Evolutionary conservation across 2,329 filamentous ascomycete genomes (phyloP).

Genomic region (Didymella glomerata): DNA sequence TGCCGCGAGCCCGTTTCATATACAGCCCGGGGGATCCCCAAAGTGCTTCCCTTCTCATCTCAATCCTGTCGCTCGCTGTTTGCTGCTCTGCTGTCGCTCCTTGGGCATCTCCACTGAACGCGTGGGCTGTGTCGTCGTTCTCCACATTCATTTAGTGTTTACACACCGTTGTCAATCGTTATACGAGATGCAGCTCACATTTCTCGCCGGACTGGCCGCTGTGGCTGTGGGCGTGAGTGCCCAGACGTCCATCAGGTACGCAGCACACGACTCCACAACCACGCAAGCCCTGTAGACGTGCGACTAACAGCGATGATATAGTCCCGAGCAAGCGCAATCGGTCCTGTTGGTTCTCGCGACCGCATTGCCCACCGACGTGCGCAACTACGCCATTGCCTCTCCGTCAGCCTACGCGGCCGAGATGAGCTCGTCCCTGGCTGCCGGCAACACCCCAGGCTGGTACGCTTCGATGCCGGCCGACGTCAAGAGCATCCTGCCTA

Average conservation of each 20-base stretch:
- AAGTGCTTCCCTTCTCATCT: conserved; percentile 29
- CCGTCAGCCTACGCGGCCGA: conserved; percentile 52
- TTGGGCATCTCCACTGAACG: conserved; percentile 24
- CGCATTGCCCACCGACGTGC: conserved; percentile 54
- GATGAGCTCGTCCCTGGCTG: conserved; percentile 55
- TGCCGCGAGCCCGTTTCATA: conserved; percentile 37
- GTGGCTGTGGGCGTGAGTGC: conserved; percentile 42
- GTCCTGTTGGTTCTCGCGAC: conserved; percentile 55
- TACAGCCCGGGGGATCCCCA: conserved; percentile 33
- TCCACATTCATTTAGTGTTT: conserved; percentile 37
- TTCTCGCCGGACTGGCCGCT: conserved; percentile 40
- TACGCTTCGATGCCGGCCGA: conserved; percentile 56
- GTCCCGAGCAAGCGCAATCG: conserved; percentile 44
- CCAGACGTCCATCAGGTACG: conserved; percentile 37
- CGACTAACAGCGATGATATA: conserved; percentile 26
- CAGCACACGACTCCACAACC: conserved; percentile 19
- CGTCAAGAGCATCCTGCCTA: conserved; percentile 55
- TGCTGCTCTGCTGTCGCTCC: conserved; percentile 23
- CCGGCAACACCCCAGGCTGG: conserved; percentile 56
- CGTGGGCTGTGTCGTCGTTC: conserved; percentile 20
- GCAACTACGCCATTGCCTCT: conserved; percentile 54
- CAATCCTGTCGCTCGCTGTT: conserved; percentile 33
- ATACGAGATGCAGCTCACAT: conserved; percentile 44
- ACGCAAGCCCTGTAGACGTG: conserved; percentile 15
- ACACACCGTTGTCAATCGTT: conserved; percentile 19